A percentile compares a stretch with the other conserved stretches of the same genome.
Conservation (phyloP, 768 basidiomycete species). For the Termitomyces sp. region DNA sequence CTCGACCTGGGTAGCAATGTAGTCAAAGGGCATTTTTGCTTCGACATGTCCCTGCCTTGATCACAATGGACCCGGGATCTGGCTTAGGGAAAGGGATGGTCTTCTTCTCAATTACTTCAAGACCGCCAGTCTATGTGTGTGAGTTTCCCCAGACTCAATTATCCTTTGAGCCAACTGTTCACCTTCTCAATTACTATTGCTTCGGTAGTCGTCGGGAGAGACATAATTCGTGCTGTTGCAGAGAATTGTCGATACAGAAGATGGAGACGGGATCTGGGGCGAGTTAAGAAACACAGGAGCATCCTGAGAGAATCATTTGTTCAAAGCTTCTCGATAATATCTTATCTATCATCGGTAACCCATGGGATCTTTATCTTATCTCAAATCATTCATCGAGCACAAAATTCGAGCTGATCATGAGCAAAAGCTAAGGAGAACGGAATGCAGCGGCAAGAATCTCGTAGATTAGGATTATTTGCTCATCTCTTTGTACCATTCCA, state of each 20-base stretch:
- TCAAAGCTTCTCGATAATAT: not conserved
- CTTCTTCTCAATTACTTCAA: conserved; percentile 70
- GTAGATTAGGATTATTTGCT: conserved; percentile 64
- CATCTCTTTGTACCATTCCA: conserved; percentile 72
- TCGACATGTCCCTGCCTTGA: conserved; percentile 26
- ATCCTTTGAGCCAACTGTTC: not conserved
- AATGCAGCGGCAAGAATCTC: conserved; percentile 38
- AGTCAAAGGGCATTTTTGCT: not conserved
- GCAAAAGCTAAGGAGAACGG: not conserved
- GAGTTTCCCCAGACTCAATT: not conserved
- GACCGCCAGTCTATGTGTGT: conserved; percentile 48
- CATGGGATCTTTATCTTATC: not conserved
- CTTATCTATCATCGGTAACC: not conserved
- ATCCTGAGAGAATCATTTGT: conserved; percentile 6
- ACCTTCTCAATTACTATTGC: conserved; percentile 62
- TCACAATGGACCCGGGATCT: conserved; percentile 51
- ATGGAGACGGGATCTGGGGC: conserved; percentile 1
- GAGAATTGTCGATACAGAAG: conserved; percentile 25
- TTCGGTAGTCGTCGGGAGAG: conserved; percentile 55
- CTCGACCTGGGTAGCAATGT: conserved; percentile 41
- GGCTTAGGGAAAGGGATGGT: conserved; percentile 62
- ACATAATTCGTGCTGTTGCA: conserved; percentile 29
- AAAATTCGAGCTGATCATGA: not conserved
- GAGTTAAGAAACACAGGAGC: conserved; percentile 8
- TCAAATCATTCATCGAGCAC: not conserved